These are phyloP conservation scores for Tolypocladium sp. DNA, from an alignment of 2,329 filamentous ascomycete species.

Conservation along the genomic window DNA sequence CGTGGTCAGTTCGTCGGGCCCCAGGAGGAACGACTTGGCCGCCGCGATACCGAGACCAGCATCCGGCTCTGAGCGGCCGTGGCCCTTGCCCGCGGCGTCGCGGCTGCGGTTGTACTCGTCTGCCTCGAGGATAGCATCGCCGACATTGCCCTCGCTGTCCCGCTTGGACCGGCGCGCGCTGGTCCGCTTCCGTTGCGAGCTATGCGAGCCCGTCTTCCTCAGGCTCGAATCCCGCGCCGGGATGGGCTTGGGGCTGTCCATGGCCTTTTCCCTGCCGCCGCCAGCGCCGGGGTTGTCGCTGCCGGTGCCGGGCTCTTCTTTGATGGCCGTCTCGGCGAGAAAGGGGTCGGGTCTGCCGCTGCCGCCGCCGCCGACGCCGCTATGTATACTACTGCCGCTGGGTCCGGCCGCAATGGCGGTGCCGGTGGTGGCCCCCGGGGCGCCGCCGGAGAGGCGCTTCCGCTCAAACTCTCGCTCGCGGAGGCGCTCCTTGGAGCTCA, in stretches of 20 bases:
- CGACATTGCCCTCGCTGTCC: conserved; percentile 28
- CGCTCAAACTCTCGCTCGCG: conserved; percentile 54
- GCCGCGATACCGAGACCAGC: not conserved
- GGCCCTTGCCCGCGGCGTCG: conserved; percentile 10
- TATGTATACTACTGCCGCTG: conserved; percentile 23
- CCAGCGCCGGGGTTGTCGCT: conserved; percentile 15
- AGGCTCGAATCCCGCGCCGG: conserved; percentile 62
- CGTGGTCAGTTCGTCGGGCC: conserved; percentile 11
- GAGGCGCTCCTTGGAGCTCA: conserved; percentile 62
- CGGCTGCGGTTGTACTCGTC: conserved; percentile 20
- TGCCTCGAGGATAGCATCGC: conserved; percentile 33
- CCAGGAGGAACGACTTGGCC: conserved; percentile 12
- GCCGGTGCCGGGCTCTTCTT: conserved; percentile 37
- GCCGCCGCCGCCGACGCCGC: conserved; percentile 5
- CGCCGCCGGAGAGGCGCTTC: conserved; percentile 34
- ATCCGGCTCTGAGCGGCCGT: conserved; percentile 5
- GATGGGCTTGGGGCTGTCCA: conserved; percentile 42
- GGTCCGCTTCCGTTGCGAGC: conserved; percentile 40
- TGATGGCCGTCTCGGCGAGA: conserved; percentile 43
- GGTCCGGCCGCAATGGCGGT: conserved; percentile 14
- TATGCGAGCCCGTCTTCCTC: conserved; percentile 37
- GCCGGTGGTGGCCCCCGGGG: conserved; percentile 18
- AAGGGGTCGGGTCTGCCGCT: conserved; percentile 34
- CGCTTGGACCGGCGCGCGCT: conserved; percentile 40
- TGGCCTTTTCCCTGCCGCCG: conserved; percentile 7